Conservation (phyloP, 2,329 filamentous ascomycete genomes). For the Sarocladium brachiariae region DNA sequence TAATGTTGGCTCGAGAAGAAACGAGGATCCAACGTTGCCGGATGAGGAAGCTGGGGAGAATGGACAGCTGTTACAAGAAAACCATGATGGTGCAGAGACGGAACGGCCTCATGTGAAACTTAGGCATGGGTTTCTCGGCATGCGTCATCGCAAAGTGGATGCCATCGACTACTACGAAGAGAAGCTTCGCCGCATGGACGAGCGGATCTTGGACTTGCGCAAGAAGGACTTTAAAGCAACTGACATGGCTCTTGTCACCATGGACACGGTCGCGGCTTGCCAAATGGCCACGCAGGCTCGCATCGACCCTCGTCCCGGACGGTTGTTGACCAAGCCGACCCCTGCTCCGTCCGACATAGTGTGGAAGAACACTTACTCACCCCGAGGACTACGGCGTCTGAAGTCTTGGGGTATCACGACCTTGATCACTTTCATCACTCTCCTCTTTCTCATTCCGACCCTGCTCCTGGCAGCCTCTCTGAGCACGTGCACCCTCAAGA, state of each 20-base stretch:
- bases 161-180: conserved; percentile 94
- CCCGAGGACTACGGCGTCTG: conserved; percentile 64
- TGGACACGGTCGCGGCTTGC: conserved; percentile 87
- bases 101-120: conserved; percentile 63
- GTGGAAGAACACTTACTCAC: conserved; percentile 87
- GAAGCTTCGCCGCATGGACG: conserved; percentile 70
- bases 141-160: conserved; percentile 70
- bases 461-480: conserved; percentile 72
- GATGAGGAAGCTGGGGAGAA: conserved; percentile 47
- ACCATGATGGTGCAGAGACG: conserved; percentile 28
- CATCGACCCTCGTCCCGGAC: conserved; percentile 81
- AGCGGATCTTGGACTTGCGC: conserved; percentile 62
- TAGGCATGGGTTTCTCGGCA: conserved; percentile 68
- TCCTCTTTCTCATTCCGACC: conserved; percentile 84
- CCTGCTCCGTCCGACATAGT: conserved; percentile 89
- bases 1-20: conserved; percentile 10
- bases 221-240: conserved; percentile 70
- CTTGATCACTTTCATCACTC: conserved; percentile 73
- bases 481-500: conserved; percentile 72
- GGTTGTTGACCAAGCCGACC: conserved; percentile 76
- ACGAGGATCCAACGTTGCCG: conserved; percentile 10
- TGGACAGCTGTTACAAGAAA: conserved; percentile 51
- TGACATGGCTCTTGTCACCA: conserved; percentile 88
- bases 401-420: conserved; percentile 79
- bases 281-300: conserved; percentile 97